Percentiles rank a stretch among this genome's conserved stretches.
Conservation (phyloP, 2,329 filamentous ascomycete species). For the Bipolaris zeicola region DNA sequence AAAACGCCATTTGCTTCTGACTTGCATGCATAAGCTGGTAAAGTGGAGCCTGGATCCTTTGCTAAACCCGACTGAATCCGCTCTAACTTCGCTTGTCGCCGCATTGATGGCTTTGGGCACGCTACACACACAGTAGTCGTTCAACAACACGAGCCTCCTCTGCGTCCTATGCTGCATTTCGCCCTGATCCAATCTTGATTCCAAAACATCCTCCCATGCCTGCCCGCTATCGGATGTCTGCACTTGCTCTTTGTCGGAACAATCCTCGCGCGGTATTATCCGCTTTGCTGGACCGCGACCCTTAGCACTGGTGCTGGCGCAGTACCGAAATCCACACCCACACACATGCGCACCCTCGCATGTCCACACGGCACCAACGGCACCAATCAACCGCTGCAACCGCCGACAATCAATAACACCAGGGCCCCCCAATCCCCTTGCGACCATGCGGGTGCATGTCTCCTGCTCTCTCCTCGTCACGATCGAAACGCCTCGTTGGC, state of each 20-base stretch:
- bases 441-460: slow-evolving; percentile 9
- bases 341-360: not conserved
- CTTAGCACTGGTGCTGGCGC: slow-evolving; percentile 6
- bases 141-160: slow-evolving; percentile 16
- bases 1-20: slow-evolving; percentile 33
- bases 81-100: slow-evolving; percentile 19
- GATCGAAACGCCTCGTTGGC: slow-evolving; percentile 13
- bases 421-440: slow-evolving; percentile 1
- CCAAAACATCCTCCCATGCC: not conserved
- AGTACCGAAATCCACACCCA: slow-evolving; percentile 7
- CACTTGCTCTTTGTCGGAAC: not conserved
- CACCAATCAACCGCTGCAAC: slow-evolving; percentile 20
- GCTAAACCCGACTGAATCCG: slow-evolving; percentile 21
- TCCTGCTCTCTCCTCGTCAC: slow-evolving; percentile 3
- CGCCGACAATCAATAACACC: slow-evolving; percentile 13
- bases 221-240: slow-evolving; percentile 6
- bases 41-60: slow-evolving; percentile 30
- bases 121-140: slow-evolving; percentile 20
- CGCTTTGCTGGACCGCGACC: slow-evolving; percentile 4
- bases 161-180: slow-evolving; percentile 15
- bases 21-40: slow-evolving; percentile 31
- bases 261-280: slow-evolving; percentile 23
- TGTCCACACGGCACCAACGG: not conserved
- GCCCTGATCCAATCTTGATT: slow-evolving; percentile 7
- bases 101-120: slow-evolving; percentile 16